Evolutionary conservation across 2,329 filamentous ascomycete genomes (phyloP).

Genomic region (Colletotrichum spaethianum): DNA sequence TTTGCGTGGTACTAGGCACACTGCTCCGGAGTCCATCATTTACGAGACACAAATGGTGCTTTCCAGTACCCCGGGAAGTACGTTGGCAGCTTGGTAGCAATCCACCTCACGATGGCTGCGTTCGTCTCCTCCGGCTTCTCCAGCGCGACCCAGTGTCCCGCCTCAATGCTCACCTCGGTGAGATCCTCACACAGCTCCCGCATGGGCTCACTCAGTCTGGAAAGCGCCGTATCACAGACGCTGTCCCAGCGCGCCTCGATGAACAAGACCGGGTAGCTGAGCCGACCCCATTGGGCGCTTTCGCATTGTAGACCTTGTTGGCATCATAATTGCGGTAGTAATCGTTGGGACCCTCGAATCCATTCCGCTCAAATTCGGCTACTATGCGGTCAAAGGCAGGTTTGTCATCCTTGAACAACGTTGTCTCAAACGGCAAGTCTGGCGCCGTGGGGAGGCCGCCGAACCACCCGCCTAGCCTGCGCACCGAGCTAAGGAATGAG

Average conservation of each 20-base stretch:
- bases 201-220: constrained; percentile 53
- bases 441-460: constrained; percentile 27
- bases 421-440: constrained; percentile 2
- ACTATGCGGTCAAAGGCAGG: constrained; percentile 80
- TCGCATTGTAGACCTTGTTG: constrained; percentile 55
- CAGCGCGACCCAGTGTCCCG: constrained; percentile 53
- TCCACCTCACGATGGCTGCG: constrained; percentile 45
- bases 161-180: constrained; percentile 52
- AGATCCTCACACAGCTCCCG: constrained; percentile 53
- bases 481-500: constrained; percentile 3
- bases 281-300: constrained; percentile 46
- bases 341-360: constrained; percentile 67
- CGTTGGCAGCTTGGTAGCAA: constrained; percentile 44
- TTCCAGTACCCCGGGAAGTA: constrained; percentile 38
- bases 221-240: constrained; percentile 52
- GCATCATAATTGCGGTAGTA: constrained; percentile 58
- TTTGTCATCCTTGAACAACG: constrained; percentile 16
- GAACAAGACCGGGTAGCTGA: constrained; percentile 54
- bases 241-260: constrained; percentile 55
- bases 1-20: too few relatives aligned
- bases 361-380: constrained; percentile 91
- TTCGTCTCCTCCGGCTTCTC: constrained; percentile 47
- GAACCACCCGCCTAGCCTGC: constrained; percentile 43
- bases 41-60: constrained; percentile 22
- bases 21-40: background rate